These are phyloP conservation scores for Podila epicladia DNA, from an alignment of 192 early-diverging fungal genomes.

Conservation along the genomic window DNA sequence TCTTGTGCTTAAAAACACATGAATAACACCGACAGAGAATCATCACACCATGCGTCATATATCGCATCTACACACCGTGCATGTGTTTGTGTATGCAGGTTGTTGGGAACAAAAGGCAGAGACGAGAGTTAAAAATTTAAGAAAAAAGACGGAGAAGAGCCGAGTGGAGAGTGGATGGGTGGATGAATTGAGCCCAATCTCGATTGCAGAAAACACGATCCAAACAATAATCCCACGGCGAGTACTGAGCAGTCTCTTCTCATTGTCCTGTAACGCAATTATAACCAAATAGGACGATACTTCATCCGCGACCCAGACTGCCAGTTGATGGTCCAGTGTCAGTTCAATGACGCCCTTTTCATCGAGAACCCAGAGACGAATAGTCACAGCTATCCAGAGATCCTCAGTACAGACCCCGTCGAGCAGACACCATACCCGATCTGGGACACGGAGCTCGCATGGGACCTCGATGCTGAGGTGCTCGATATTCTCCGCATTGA, in stretches of 20 bases:
- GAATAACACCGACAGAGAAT: no score
- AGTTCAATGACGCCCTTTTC: conserved; percentile 56
- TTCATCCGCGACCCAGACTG: conserved; percentile 51
- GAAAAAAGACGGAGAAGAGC: neutral
- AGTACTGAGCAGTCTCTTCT: neutral
- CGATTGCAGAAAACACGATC: neutral
- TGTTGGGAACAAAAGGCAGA: no score
- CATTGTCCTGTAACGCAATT: neutral
- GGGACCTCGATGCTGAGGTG: conserved; percentile 57
- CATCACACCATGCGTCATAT: no score
- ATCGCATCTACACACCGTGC: no score
- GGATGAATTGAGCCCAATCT: neutral
- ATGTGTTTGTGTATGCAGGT: no score
- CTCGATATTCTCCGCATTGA: conserved; percentile 51
- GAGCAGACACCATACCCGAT: conserved; percentile 55
- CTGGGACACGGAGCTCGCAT: conserved; percentile 59
- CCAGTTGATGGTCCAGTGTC: conserved; percentile 53
- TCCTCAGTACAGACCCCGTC: conserved; percentile 53
- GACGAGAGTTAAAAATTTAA: neutral
- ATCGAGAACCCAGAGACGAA: conserved; percentile 55
- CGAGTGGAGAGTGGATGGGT: neutral
- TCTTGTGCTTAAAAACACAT: no score
- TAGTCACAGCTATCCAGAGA: conserved; percentile 50
- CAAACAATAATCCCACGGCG: neutral
- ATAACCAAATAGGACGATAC: conserved; percentile 40